phyloP scores from a whole-genome alignment of 2,329 filamentous ascomycete genomes.

The Penicillium sumatraense region DNA sequence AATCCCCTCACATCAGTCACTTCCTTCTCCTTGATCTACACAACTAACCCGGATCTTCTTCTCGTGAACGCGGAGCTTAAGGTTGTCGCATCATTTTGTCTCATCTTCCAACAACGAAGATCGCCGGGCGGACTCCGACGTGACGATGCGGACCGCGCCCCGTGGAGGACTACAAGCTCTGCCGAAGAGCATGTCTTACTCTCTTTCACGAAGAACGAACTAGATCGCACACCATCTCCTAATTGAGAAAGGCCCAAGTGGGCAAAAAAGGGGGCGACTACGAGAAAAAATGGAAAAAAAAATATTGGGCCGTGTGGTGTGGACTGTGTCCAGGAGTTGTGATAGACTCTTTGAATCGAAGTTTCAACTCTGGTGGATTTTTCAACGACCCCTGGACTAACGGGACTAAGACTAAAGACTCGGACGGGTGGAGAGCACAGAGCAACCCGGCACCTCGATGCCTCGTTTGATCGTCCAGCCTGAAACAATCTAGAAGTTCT shows the following conservation, averaged over 20 bases:
- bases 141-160: background rate
- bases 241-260: background rate
- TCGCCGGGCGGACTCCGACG: background rate
- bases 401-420: background rate
- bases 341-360: slow-evolving; percentile 19
- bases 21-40: slow-evolving; percentile 1
- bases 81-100: slow-evolving; percentile 11
- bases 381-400: slow-evolving; percentile 6
- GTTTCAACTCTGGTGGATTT: slow-evolving; percentile 19
- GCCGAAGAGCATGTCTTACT: slow-evolving; percentile 14
- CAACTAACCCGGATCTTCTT: background rate
- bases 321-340: background rate
- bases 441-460: slow-evolving; percentile 14
- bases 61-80: background rate
- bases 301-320: background rate
- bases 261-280: background rate
- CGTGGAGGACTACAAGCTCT: background rate
- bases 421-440: slow-evolving; percentile 16
- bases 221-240: slow-evolving; percentile 4
- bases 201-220: background rate
- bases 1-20: background rate
- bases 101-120: slow-evolving; percentile 18
- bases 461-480: slow-evolving; percentile 36
- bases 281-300: background rate
- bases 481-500: slow-evolving; percentile 41